Conservation (phyloP, 2,329 filamentous ascomycete genomes). For the Neopestalotiopsis sp. region DNA sequence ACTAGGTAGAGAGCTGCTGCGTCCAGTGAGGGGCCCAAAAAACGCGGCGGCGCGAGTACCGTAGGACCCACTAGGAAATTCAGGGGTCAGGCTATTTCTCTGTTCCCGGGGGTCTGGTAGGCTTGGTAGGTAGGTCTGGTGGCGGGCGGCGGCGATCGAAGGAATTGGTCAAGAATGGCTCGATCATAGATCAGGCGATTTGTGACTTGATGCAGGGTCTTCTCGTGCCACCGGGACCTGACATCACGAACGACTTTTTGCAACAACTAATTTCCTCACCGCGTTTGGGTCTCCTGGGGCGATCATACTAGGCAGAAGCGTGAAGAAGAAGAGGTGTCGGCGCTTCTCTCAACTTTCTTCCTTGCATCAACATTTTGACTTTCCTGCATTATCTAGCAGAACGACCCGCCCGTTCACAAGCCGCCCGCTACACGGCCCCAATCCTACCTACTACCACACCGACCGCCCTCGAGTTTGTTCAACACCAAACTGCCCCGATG, state of each 20-base stretch:
- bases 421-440: neutral
- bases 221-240: conserved; percentile 15
- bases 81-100: neutral
- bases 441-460: neutral
- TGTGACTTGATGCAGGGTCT: conserved; percentile 19
- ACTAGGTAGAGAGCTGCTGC: neutral
- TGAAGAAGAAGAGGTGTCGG: neutral
- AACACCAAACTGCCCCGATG: conserved; percentile 27
- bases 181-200: conserved; percentile 20
- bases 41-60: neutral
- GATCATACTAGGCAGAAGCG: neutral
- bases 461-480: conserved; percentile 9
- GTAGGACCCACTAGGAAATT: neutral
- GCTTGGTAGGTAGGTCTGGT: neutral
- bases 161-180: conserved; percentile 11
- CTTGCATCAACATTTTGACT: neutral
- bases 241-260: conserved; percentile 16
- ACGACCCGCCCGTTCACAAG: neutral
- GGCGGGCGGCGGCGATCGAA: conserved; percentile 8
- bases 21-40: neutral
- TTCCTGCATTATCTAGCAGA: neutral
- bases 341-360: neutral
- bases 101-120: neutral
- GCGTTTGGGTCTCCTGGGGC: neutral
- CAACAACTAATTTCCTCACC: neutral